Evolutionary conservation across 257 asterid genomes (phyloP), one percentile per base, ranked within the genome.

Genomic region (Anisodus acutangulus): DNA sequence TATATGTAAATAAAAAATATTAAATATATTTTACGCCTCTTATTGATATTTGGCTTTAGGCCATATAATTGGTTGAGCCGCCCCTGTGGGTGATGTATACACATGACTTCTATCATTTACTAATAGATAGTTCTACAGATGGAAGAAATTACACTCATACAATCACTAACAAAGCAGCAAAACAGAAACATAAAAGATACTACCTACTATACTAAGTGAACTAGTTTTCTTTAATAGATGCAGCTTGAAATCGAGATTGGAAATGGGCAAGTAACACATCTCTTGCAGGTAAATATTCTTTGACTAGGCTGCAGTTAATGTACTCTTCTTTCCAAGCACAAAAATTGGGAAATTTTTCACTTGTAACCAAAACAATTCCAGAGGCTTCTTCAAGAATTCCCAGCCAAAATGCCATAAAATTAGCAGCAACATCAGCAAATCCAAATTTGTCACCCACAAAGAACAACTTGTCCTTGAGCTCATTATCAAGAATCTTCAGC

Each of bases 351-450:
- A 47, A 19, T 19, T 72, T 72, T 47, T 72, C 59, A 10, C 41
- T 72, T 47, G 59, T 72, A 0, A 10, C 59, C 1, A 45, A n/a
- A 17, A 9, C 5, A 45, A 72, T 5, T 47, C 58, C 80, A 5
- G 3, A 9, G 9, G 41, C 80, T 47, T 72, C 80, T 47, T 72
- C 80, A 72, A 72, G n/a, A 9, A 47, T 19, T 19, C 6, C n/a
- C 2, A 47, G 8, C 80, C 59, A 72, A 72, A n/a, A 45, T 19
- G 59, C 80, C 41, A 72, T 5, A 47, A 72, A 45, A 47, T 72
- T 72, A 4, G 59, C 80, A 19, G 41, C 80, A 4, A 72, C 6
- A 47, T 72, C 80, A 72, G 80, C 59, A 72, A 10, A 72, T n/a
- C 80, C 80, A 47, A 72, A 72, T 2, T 10, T 47, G 11, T 72